Evolutionary conservation across 2,329 filamentous ascomycete species (phyloP).

Genomic region (Apiospora aurea): DNA sequence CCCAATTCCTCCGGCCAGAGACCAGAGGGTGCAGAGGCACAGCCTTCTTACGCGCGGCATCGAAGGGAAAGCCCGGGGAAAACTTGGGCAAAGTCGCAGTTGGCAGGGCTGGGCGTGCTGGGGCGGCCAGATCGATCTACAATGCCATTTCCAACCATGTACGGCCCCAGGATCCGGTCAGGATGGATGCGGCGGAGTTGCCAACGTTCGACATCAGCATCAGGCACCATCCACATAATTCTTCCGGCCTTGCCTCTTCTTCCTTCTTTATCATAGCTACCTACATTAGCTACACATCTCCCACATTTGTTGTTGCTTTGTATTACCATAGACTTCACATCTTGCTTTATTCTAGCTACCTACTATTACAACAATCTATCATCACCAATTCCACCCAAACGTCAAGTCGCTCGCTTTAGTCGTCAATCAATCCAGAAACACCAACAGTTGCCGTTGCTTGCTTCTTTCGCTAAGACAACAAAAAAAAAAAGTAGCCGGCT

Average conservation of each 20-base stretch:
- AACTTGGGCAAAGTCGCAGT: neutral
- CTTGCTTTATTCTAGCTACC: neutral
- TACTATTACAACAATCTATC: neutral
- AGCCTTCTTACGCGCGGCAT: neutral
- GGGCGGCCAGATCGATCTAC: constrained; percentile 2
- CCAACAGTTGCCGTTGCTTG: neutral
- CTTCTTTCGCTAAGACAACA: neutral
- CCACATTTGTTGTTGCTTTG: neutral
- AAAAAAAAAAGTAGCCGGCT: neutral
- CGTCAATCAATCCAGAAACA: neutral
- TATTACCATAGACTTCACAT: constrained; percentile 1
- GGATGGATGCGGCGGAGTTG: constrained; percentile 5
- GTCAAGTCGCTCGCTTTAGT: neutral
- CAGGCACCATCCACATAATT: neutral
- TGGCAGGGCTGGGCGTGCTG: neutral
- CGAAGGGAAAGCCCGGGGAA: neutral
- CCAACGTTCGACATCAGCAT: constrained; percentile 4
- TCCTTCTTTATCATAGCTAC: neutral
- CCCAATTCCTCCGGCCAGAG: neutral
- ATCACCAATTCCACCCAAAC: neutral
- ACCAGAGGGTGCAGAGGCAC: neutral
- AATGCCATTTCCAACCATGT: neutral
- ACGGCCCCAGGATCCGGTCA: neutral
- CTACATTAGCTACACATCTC: neutral
- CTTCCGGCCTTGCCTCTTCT: neutral